Base-by-base conservation (phyloP, 2,329 filamentous ascomycete species). In the Pezicula radicicola region DNA sequence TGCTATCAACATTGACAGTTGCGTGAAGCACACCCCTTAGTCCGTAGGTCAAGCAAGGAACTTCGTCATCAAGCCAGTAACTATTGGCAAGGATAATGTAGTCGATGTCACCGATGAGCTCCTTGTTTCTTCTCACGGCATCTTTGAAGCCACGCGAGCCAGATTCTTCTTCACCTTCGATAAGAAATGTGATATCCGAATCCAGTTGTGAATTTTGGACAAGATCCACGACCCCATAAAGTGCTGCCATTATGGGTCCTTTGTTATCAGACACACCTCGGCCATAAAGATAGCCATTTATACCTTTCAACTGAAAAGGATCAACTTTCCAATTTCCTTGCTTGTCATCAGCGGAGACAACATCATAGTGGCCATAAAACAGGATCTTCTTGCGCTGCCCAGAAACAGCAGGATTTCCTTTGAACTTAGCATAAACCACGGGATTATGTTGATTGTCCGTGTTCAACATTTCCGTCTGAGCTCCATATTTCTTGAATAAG, bases 221-320 rank as follows among this genome's bases (percentile, higher is more conserved):
- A 3, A 99, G 75, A 62, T 97, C 93, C 0, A 93, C 90, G 1
- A 95, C 93, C 0, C 93, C 94, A 65, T 95, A 97, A 0, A 99
- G 79, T 1, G 94, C 94, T 2, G 95, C 93, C 64, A 99, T 83
- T 54, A 97, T 91, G 0, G 94, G 94, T 0, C 95, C 94, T 69
- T 99, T 99, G 73, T 99, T 97, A 69, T 99, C 94, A 45, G 91
- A 95, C 13, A 95, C 89, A n/a, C 94, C 94, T 62, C 94, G 88
- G 2, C 94, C 94, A 59, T 99, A 97, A 2, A 97, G 76, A 67
- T 93, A 97, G 0, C 94, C 93, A 62, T 96, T 92, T 51, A 91
- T 83, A 4, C 94, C 94, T 47, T 87, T 87, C 64, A 97, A 79
- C n/a, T 86, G 79, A 67, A 97, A 99, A 0, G 94, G 95, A 57